These are phyloP conservation scores for Termitomyces sp. DNA, from an alignment of 768 basidiomycete genomes.

Conservation along the genomic window DNA sequence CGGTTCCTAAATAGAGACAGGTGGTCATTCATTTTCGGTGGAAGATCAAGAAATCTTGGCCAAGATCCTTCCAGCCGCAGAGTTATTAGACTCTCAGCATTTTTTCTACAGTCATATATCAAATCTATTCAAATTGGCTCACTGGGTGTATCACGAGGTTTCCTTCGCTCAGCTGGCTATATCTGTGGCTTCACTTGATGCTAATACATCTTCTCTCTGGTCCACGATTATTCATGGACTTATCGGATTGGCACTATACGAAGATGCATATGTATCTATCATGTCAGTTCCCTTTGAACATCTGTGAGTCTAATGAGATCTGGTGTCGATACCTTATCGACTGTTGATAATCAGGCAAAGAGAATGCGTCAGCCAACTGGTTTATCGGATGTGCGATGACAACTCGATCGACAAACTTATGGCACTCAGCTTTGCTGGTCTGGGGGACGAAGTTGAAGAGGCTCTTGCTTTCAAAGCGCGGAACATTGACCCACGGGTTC, in stretches of 20 bases:
- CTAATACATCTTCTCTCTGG: constrained; percentile 71
- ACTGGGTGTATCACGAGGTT: constrained; percentile 55
- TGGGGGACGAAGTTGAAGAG: constrained; percentile 83
- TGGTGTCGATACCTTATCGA: background rate
- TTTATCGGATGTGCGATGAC: constrained; percentile 91
- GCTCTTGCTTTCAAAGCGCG: constrained; percentile 89
- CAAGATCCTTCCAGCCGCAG: constrained; percentile 52
- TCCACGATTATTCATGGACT: constrained; percentile 69
- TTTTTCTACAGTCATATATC: constrained; percentile 76
- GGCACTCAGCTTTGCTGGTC: constrained; percentile 77
- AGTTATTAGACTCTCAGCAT: constrained; percentile 54
- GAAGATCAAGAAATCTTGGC: constrained; percentile 64
- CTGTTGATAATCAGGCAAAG: constrained; percentile 51
- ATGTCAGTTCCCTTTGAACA: constrained; percentile 69
- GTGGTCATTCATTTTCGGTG: constrained; percentile 39
- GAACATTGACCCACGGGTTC: constrained; percentile 83
- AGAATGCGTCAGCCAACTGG: constrained; percentile 76
- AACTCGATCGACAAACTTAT: constrained; percentile 75
- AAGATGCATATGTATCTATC: constrained; percentile 82
- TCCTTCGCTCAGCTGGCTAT: constrained; percentile 77
- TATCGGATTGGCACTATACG: constrained; percentile 67
- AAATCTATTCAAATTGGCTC: constrained; percentile 61
- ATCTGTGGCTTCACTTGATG: constrained; percentile 49
- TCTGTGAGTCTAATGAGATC: constrained; percentile 50
- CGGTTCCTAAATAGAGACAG: constrained; percentile 23